Evolutionary conservation across 805 yeast species (phyloP), one percentile per base, ranked within the genome.

Genomic region (Cyberlindnera euphorbiae): DNA sequence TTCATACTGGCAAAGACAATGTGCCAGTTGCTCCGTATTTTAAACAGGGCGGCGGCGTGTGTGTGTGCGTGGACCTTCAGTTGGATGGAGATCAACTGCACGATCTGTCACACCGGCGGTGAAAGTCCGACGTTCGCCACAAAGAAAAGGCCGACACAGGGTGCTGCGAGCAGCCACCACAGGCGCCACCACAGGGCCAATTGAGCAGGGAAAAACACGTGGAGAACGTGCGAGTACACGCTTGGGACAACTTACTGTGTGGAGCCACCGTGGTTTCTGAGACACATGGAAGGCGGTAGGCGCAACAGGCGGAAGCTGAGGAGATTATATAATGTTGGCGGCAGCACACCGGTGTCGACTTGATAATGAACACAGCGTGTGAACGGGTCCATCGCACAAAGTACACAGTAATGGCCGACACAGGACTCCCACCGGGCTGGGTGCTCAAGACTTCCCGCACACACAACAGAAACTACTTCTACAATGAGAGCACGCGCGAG

Each of bases 351-450:
- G 24, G 24, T 8, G 24, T 11, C 24, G 24, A 21, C 24, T 21
- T 11, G 10, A 8, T 21, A 21, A 8, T 8, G 8, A 21, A 21
- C 26, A 24, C 26, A n/a, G n/a, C n/a, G n/a, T n/a, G n/a, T n/a
- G n/a, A n/a, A n/a, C n/a, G n/a, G n/a, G n/a, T n/a, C n/a, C n/a
- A n/a, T n/a, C n/a, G n/a, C n/a, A n/a, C n/a, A n/a, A n/a, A n/a
- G n/a, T n/a, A n/a, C n/a, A 6, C n/a, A 17, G 17, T 5, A 19
- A 25, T 28, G 41, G 26, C 34, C n/a, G 45, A 39, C 9, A 80
- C 93, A 25, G 98, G 98, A 10, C 71, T 93, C 37, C 96, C 97
- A 23, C 64, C 69, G 25, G 78, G 82, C 31, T 93, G 98, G 97
- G 76, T 81, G 26, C 74, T 93, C 30, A 73, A 78, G 42, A 72